phyloP scores from a whole-genome alignment of 345 rosid species.

The Populus deltoides region DNA sequence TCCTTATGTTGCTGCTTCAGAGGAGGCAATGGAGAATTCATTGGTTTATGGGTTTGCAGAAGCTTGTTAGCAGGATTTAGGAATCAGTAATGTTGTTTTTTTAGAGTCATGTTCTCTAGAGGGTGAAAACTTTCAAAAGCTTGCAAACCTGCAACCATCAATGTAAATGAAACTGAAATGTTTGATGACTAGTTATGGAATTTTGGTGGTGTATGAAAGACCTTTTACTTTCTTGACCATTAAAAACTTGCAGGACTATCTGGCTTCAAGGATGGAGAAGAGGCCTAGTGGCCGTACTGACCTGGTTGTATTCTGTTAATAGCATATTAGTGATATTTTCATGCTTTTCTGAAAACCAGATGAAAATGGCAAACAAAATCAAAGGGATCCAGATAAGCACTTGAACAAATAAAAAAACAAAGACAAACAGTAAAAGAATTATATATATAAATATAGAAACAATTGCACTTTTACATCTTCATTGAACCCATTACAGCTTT shows the following conservation, averaged over 20 bases:
- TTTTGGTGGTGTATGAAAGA: not conserved
- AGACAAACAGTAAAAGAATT: too few species aligned
- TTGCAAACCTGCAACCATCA: conserved; percentile 57
- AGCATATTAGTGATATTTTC: too few species aligned
- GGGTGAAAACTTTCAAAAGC: conserved; percentile 59
- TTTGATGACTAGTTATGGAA: not conserved
- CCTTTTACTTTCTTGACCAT: conserved; percentile 5
- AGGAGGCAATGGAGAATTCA: conserved; percentile 64
- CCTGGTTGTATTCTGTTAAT: conserved; percentile 72
- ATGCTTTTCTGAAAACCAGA: not conserved
- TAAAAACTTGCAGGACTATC: conserved; percentile 53
- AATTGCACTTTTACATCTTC: too few species aligned
- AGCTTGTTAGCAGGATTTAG: conserved; percentile 54
- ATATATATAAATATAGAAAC: too few species aligned
- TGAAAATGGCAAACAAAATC: not conserved
- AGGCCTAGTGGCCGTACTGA: conserved; percentile 58
- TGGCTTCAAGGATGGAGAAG: conserved; percentile 60
- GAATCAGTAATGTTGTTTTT: conserved; percentile 53
- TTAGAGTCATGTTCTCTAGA: conserved; percentile 67
- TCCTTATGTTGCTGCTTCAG: conserved; percentile 70
- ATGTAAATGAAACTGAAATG: conserved; percentile 38
- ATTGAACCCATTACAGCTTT: not conserved
- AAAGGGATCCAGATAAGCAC: not conserved
- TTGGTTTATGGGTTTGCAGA: conserved; percentile 66
- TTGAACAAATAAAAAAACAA: not conserved